phyloP scores from a whole-genome alignment of 768 basidiomycete genomes.

The Crucibulum laeve region DNA sequence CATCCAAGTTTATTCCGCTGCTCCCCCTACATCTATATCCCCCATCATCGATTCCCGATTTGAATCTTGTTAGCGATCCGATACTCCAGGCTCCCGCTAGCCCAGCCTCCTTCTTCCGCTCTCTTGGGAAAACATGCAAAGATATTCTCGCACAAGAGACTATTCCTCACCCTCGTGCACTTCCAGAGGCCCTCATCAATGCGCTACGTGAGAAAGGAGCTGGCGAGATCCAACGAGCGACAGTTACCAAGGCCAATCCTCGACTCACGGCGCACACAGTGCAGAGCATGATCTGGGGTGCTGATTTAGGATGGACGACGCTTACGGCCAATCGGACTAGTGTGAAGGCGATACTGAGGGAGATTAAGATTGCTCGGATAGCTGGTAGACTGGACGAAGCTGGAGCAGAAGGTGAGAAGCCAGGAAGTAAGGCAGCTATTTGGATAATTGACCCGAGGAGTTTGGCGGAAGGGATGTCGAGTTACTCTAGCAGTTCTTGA shows the following conservation, averaged over 20 bases:
- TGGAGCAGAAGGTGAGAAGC: slow-evolving; percentile 6
- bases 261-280: slow-evolving; percentile 76
- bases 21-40: slow-evolving; percentile 54
- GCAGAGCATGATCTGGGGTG: slow-evolving; percentile 67
- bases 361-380: slow-evolving; percentile 44
- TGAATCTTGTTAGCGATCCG: slow-evolving; percentile 6
- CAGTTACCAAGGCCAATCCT: slow-evolving; percentile 49
- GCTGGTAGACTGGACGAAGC: slow-evolving; percentile 25
- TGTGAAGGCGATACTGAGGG: slow-evolving; percentile 68
- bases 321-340: slow-evolving; percentile 82
- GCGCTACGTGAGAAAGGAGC: slow-evolving; percentile 10
- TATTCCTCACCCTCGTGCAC: slow-evolving; percentile 27
- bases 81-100: neutral
- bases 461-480: slow-evolving; percentile 56
- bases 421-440: slow-evolving; percentile 34
- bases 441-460: slow-evolving; percentile 83
- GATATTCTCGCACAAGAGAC: slow-evolving; percentile 48
- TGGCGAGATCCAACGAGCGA: slow-evolving; percentile 47
- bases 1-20: slow-evolving; percentile 47
- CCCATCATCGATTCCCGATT: slow-evolving; percentile 12
- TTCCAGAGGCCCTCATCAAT: slow-evolving; percentile 16
- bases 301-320: slow-evolving; percentile 74
- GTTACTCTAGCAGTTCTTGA: too few relatives aligned
- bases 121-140: slow-evolving; percentile 48
- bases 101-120: slow-evolving; percentile 36